phyloP scores from a whole-genome alignment of 2,329 filamentous ascomycete species.

The Fusarium algeriense region DNA sequence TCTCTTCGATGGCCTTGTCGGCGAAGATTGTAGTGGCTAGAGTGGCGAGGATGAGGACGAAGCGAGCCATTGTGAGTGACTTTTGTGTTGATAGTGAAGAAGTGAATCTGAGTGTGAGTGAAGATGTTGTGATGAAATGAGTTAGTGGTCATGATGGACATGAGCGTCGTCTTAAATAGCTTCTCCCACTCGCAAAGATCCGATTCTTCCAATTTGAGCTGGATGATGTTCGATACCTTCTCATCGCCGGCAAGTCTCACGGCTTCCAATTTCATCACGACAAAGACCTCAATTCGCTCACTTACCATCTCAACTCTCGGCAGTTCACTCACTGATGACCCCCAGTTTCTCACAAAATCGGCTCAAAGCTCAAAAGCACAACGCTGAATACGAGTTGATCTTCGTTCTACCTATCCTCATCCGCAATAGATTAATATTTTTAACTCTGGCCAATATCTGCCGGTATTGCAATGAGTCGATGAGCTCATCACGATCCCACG shows the following conservation, averaged over 20 bases:
- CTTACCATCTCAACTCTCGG: neutral
- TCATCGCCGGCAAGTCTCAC: neutral
- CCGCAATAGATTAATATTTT: neutral
- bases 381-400: neutral
- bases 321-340: neutral
- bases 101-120: neutral
- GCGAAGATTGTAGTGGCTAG: slow-evolving; percentile 9
- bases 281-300: neutral
- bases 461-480: neutral
- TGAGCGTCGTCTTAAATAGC: neutral
- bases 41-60: slow-evolving; percentile 12
- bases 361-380: neutral
- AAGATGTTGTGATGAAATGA: neutral
- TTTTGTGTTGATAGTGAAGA: neutral
- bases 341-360: neutral
- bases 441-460: neutral
- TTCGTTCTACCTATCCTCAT: neutral
- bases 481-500: neutral
- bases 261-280: neutral
- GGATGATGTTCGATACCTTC: neutral
- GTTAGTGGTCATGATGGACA: neutral
- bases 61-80: neutral
- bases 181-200: neutral
- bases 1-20: neutral
- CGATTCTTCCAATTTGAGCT: fast-evolving